Base-by-base conservation (phyloP, 805 yeast genomes). In the Barnettozyma siamensis region DNA sequence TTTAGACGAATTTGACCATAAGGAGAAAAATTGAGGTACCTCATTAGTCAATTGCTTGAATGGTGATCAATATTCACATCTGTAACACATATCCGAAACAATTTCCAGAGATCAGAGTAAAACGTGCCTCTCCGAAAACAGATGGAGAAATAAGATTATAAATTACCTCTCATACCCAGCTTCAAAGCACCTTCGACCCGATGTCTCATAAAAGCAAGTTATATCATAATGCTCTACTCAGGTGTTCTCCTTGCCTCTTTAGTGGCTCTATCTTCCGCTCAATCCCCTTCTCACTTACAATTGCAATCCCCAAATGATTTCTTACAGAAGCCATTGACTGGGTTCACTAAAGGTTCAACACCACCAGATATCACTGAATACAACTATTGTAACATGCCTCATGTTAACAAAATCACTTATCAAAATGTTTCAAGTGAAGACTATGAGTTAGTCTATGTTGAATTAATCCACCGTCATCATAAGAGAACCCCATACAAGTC, bases 361-460 rank as follows among this genome's bases (percentile, higher is more conserved):
- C 51, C 50, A 20, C 12, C 40, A 12, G 62, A 57, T 15, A 50
- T 42, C 16, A 68, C 69, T 24, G 53, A 47, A 12, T 69, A 69
- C 50, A 62, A 68, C 57, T 69, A 66, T 50, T 69, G 74, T 48
- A 62, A 62, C 48, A 69, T 69, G 73, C 74, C 74, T 7, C 72
- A 65, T 44, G 58, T 55, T n/a, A 62, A 66, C 31, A 41, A 35
- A 21, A 15, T 31, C 31, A 54, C 61, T 12, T 58, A 63, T 16
- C 60, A 54, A 24, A 60, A 60, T 31, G 54, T 57, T 6, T 49
- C 54, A 6, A 46, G 51, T 21, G 50, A 49, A 5, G 36, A 40
- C 11, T 67, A 60, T 42, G 53, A 51, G 26, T 38, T 67, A 33
- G 48, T 55, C 12, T 66, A 65, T 38, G 68, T 67, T 19, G 72